Percentiles rank a stretch among this genome's conserved stretches.
Conservation (phyloP, 331 rosid species). For the Acacia pycnantha region DNA sequence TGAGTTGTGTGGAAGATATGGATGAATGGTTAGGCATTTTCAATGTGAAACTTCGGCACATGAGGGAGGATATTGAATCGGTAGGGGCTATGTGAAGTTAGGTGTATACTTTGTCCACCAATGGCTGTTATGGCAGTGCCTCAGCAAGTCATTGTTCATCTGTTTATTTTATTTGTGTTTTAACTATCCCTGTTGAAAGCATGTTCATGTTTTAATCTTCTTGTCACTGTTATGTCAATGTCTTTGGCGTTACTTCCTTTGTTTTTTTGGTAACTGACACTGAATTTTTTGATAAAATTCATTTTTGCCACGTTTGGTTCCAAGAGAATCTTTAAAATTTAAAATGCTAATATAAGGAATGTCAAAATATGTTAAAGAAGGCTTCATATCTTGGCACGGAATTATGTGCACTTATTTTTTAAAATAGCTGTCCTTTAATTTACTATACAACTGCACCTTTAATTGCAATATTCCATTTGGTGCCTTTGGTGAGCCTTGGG, state of each 20-base stretch:
- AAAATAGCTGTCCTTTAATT: constrained; percentile 2
- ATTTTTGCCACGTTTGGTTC: constrained; percentile 3
- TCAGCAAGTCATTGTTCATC: constrained; percentile 2
- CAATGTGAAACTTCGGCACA: constrained; percentile 93
- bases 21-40: constrained; percentile 95
- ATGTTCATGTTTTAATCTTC: constrained; percentile 8
- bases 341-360: background rate
- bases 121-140: constrained; percentile 13
- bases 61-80: constrained; percentile 99
- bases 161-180: background rate
- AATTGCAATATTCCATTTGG: background rate
- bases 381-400: constrained; percentile 1
- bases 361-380: background rate
- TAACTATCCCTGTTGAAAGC: background rate
- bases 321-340: background rate
- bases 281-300: background rate
- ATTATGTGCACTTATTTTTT: background rate
- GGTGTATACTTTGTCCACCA: constrained; percentile 20
- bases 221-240: background rate
- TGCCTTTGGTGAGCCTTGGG: constrained; percentile 12
- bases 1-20: constrained; percentile 91
- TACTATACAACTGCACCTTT: background rate
- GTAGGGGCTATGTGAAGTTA: constrained; percentile 45
- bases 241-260: background rate
- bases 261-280: constrained; percentile 16